Evolutionary conservation across 176 grass and related monocot species (phyloP).

Genomic region (Aegilops sharonensis): DNA sequence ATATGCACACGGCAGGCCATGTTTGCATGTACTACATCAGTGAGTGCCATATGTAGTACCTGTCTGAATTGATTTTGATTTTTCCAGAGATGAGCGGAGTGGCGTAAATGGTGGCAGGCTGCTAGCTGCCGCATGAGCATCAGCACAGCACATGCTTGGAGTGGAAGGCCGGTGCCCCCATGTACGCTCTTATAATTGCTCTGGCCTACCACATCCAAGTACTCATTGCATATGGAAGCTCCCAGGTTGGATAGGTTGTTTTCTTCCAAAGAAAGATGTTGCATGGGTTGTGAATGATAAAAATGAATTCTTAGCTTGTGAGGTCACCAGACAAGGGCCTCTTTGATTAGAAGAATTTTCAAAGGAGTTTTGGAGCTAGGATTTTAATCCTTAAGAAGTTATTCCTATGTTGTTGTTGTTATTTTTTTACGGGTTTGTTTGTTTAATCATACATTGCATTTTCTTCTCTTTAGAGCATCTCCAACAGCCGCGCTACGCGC

Average conservation of each 20-base stretch:
- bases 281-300: background rate
- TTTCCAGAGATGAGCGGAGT: background rate
- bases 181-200: background rate
- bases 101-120: background rate
- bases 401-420: too few species aligned
- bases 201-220: background rate
- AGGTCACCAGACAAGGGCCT: too few species aligned
- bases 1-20: background rate
- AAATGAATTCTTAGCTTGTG: background rate
- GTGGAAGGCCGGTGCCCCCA: background rate
- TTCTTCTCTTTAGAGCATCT: too few species aligned
- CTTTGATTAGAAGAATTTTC: background rate
- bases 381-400: background rate
- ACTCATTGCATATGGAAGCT: background rate
- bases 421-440: too few species aligned
- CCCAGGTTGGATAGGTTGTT: background rate
- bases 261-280: background rate
- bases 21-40: too few species aligned
- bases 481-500: too few species aligned
- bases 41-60: too few species aligned
- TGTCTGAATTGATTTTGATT: background rate
- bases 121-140: background rate
- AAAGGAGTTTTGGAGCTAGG: background rate
- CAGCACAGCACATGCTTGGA: background rate
- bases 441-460: too few species aligned